phyloP scores from a whole-genome alignment of 352 stramenopile species.

The Pythium scleroteichum region DNA sequence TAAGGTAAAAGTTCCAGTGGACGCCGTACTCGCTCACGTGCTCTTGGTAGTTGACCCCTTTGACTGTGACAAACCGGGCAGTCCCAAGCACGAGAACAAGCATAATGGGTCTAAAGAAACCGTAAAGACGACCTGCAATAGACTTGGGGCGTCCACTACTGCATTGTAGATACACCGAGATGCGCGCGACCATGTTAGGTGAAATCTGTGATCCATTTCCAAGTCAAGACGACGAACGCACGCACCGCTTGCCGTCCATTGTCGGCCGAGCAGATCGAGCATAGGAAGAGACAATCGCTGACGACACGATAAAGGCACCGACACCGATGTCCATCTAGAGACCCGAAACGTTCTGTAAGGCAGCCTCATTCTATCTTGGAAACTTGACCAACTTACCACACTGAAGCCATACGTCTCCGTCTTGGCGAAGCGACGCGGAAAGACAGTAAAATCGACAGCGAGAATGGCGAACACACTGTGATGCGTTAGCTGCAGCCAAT shows the following conservation, averaged over 20 bases:
- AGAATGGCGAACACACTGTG: conserved; percentile 91
- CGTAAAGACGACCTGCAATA: conserved; percentile 34
- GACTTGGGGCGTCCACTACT: not conserved
- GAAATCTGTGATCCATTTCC: not conserved
- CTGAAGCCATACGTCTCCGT: conserved; percentile 96
- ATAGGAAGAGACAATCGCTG: conserved; percentile 70
- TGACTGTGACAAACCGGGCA: conserved; percentile 75
- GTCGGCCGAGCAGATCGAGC: conserved; percentile 48
- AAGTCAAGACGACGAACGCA: not conserved
- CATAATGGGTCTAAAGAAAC: conserved; percentile 68
- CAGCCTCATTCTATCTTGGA: conserved; percentile 1
- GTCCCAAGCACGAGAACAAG: conserved; percentile 70
- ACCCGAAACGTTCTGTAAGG: not conserved
- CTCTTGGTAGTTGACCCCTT: conserved; percentile 89
- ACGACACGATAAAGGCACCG: conserved; percentile 93
- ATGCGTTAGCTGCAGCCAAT: not conserved
- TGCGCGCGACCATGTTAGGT: no score
- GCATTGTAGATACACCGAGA: no score
- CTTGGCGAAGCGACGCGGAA: conserved; percentile 95
- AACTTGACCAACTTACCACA: conserved; percentile 55
- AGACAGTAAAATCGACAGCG: conserved; percentile 97
- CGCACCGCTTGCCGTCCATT: conserved; percentile 27
- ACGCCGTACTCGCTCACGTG: conserved; percentile 99
- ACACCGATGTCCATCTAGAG: conserved; percentile 97
- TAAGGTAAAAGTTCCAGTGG: conserved; percentile 99